Conservation (phyloP, 2,329 filamentous ascomycete genomes). For the Hymenoscyphus albidus region DNA sequence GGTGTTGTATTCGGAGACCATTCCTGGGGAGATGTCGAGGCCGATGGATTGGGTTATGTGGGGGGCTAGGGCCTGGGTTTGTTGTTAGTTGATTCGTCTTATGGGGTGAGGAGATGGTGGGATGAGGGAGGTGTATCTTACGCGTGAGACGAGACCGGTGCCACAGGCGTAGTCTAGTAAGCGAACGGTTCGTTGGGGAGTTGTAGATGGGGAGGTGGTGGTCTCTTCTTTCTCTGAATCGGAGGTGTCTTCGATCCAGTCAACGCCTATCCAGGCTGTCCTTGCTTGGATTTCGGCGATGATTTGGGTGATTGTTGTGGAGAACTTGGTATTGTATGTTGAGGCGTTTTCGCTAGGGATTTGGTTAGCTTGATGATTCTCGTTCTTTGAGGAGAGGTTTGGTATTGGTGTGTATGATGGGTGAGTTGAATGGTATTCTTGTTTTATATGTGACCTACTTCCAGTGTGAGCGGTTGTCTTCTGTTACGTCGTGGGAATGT, state of each 20-base stretch:
- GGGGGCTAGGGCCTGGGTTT: conserved; percentile 52
- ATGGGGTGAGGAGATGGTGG: no score
- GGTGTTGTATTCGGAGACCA: conserved; percentile 65
- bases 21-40: conserved; percentile 67
- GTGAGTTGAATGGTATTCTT: neutral
- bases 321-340: conserved; percentile 54
- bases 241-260: conserved; percentile 45
- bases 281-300: conserved; percentile 49
- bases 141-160: conserved; percentile 61
- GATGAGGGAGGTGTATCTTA: no score
- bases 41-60: conserved; percentile 61
- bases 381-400: neutral
- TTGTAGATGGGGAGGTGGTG: conserved; percentile 2
- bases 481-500: conserved; percentile 30
- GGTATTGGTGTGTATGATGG: neutral
- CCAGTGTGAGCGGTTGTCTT: conserved; percentile 39
- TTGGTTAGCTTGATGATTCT: neutral
- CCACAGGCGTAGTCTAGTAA: conserved; percentile 76
- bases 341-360: conserved; percentile 44
- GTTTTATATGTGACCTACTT: no score
- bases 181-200: conserved; percentile 40
- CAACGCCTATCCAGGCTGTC: conserved; percentile 58
- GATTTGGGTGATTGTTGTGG: conserved; percentile 51
- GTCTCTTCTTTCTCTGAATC: conserved; percentile 26
- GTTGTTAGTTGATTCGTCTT: conserved; percentile 9